These are phyloP conservation scores for Cryomyces minteri DNA, from an alignment of 495 filamentous ascomycete genomes.

Conservation along the genomic window DNA sequence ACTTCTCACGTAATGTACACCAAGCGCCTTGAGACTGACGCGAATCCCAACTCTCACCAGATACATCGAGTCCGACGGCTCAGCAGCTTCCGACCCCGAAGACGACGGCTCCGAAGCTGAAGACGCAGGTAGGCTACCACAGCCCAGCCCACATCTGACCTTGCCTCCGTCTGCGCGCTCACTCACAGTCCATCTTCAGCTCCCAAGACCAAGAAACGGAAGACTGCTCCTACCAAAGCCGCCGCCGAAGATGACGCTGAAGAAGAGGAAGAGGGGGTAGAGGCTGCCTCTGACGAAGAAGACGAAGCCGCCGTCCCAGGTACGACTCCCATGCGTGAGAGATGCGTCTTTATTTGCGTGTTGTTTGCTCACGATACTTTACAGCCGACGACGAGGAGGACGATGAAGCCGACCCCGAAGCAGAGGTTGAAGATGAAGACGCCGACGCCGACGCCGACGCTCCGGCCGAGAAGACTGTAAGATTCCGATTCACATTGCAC, in stretches of 20 bases:
- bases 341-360: no score
- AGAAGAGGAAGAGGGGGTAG: constrained; percentile 8
- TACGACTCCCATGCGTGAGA: no score
- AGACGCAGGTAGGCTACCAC: no score
- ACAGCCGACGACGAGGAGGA: constrained; percentile 5
- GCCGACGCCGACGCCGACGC: constrained; percentile 7
- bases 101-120: constrained; percentile 4
- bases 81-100: constrained; percentile 13
- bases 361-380: no score
- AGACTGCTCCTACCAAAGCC: constrained; percentile 6
- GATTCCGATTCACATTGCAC: no score
- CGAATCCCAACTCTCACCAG: background rate
- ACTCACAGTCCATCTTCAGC: constrained; percentile 3
- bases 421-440: constrained; percentile 6
- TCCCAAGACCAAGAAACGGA: constrained; percentile 8
- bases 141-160: no score
- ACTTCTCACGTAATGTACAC: background rate
- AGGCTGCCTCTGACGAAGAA: constrained; percentile 1
- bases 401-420: constrained; percentile 9
- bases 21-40: background rate
- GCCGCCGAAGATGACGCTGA: constrained; percentile 6
- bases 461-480: no score
- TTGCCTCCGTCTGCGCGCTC: background rate
- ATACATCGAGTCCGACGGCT: constrained; percentile 11
- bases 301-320: constrained; percentile 1